Percentiles rank a stretch among this genome's conserved stretches.
Conservation (phyloP, 1,284 basidiomycete genomes). For the Papiliotrema nemorosa region DNA sequence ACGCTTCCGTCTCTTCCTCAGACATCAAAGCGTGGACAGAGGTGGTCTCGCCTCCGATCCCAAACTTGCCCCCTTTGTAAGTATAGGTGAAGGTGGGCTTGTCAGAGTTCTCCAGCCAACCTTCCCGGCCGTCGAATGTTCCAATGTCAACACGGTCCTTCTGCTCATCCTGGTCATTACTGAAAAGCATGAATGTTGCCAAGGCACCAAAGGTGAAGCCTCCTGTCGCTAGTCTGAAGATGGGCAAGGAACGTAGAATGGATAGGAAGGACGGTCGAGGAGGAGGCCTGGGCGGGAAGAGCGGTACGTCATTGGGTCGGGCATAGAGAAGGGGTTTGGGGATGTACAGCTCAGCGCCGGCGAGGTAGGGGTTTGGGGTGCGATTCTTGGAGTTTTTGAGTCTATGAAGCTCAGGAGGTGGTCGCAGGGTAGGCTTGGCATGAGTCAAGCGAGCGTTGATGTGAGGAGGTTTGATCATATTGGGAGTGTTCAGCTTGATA, state of each 20-base stretch:
- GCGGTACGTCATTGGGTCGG: too few relatives aligned
- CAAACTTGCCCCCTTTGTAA: not conserved
- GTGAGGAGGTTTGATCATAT: too few relatives aligned
- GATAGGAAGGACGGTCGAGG: not conserved
- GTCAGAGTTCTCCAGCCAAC: not conserved
- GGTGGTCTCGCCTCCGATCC: not conserved
- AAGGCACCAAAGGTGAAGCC: not conserved
- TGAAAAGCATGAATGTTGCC: not conserved
- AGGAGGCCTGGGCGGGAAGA: not conserved
- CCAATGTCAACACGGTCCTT: not conserved
- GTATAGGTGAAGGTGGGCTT: not conserved
- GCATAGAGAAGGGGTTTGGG: too few relatives aligned
- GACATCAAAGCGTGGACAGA: not conserved
- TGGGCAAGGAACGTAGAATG: not conserved
- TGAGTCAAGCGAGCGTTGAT: too few relatives aligned
- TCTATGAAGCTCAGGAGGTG: too few relatives aligned
- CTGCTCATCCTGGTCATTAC: not conserved
- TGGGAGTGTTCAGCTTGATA: too few relatives aligned
- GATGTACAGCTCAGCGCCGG: too few relatives aligned
- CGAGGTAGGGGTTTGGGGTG: too few relatives aligned
- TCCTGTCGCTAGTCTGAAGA: not conserved
- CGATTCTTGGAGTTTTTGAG: too few relatives aligned
- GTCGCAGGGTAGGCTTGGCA: too few relatives aligned
- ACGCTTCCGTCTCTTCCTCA: not conserved
- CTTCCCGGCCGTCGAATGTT: not conserved